Percentiles rank a stretch among this genome's conserved stretches.
Evolutionary conservation across 768 basidiomycete species (phyloP).

Genomic region (Leccinum ochraceum): DNA sequence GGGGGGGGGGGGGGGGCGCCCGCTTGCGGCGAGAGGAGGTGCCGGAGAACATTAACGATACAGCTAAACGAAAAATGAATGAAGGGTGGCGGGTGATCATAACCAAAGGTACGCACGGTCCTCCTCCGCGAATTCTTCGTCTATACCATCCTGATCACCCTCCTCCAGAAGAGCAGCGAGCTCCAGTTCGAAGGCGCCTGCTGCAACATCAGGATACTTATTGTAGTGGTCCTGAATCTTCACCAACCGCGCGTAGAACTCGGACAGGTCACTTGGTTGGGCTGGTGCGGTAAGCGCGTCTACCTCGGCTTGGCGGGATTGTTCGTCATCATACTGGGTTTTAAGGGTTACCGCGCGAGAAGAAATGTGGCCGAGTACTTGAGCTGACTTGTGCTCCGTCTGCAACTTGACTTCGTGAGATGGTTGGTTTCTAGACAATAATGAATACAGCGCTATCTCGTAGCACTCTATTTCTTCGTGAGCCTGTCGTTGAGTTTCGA

Average conservation of each 20-base stretch:
- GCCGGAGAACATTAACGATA: conserved; percentile 89
- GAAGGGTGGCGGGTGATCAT: conserved; percentile 3
- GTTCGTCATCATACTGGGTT: conserved; percentile 76
- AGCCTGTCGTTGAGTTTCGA: conserved; percentile 92
- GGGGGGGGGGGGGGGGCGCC: too few relatives aligned
- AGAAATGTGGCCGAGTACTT: conserved; percentile 83
- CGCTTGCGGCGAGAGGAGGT: too few relatives aligned
- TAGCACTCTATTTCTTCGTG: conserved; percentile 96
- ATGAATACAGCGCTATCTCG: conserved; percentile 80
- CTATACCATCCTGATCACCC: conserved; percentile 61
- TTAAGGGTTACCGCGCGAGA: conserved; percentile 66
- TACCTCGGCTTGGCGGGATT: conserved; percentile 67
- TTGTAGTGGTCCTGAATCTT: conserved; percentile 96
- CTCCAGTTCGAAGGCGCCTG: conserved; percentile 82
- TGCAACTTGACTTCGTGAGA: conserved; percentile 67
- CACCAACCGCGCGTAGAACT: conserved; percentile 95
- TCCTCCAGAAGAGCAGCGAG: conserved; percentile 81
- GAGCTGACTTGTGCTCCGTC: conserved; percentile 86
- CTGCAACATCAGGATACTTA: conserved; percentile 89
- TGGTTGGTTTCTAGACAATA: conserved; percentile 68
- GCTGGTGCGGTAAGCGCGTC: conserved; percentile 58
- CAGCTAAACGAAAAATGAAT: conserved; percentile 45
- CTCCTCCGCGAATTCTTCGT: conserved; percentile 76
- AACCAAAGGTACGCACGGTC: conserved; percentile 64
- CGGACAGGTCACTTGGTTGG: conserved; percentile 74